phyloP scores from a whole-genome alignment of 1,284 basidiomycete species.

The Trametes hirsuta region DNA sequence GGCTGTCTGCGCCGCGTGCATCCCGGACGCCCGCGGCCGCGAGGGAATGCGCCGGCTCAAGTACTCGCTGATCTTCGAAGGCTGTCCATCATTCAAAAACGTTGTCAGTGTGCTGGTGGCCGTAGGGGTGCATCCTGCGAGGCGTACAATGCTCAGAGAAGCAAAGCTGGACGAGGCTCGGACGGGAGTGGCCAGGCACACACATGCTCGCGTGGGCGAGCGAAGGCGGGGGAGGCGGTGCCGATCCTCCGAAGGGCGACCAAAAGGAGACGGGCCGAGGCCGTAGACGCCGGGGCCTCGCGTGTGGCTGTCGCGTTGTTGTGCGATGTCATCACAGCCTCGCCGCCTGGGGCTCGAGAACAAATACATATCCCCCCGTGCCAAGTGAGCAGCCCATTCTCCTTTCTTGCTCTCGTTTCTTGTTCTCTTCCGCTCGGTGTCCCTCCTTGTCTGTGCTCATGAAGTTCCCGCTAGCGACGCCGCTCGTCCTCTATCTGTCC shows the following conservation, averaged over 20 bases:
- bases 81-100: no score
- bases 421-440: not conserved
- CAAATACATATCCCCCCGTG: constrained; percentile 9
- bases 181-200: not conserved
- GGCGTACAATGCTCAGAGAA: no score
- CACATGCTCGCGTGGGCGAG: not conserved
- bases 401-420: constrained; percentile 4
- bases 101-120: no score
- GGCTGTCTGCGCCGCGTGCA: no score
- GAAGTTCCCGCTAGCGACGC: constrained; percentile 28
- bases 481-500: constrained; percentile 32
- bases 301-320: not conserved
- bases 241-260: not conserved
- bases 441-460: constrained; percentile 14
- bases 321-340: constrained; percentile 19
- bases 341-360: constrained; percentile 2
- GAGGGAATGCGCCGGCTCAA: no score
- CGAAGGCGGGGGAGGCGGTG: constrained; percentile 1
- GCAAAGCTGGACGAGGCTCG: no score
- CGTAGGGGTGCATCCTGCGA: no score
- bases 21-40: no score
- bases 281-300: not conserved
- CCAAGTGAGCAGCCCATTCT: constrained; percentile 2
- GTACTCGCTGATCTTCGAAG: no score
- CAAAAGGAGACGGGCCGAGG: not conserved